Percentiles rank a stretch among this genome's conserved stretches.
phyloP scores from a whole-genome alignment of 1,139 yeast species.

The Kodamaea plutei region DNA sequence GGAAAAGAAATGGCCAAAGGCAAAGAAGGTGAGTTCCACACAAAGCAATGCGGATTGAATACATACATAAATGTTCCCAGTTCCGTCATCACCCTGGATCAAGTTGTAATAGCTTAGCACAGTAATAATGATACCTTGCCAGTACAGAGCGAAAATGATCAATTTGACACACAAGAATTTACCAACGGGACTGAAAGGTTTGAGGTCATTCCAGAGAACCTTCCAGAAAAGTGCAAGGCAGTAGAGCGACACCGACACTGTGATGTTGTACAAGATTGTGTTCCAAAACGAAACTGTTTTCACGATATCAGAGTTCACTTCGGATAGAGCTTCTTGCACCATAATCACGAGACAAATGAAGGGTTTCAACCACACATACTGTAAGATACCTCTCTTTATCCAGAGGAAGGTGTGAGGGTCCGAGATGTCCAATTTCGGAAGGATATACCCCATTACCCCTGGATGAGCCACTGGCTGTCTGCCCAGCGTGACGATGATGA shows the following conservation, averaged over 20 bases:
- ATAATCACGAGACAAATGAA: slow-evolving; percentile 58
- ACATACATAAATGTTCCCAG: slow-evolving; percentile 45
- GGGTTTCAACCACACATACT: slow-evolving; percentile 95
- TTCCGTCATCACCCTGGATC: slow-evolving; percentile 26
- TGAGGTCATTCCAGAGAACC: slow-evolving; percentile 70
- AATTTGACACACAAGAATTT: slow-evolving; percentile 90
- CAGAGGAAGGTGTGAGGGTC: slow-evolving; percentile 77
- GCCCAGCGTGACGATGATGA: slow-evolving; percentile 70
- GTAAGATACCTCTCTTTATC: slow-evolving; percentile 83
- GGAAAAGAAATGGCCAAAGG: slow-evolving; percentile 83
- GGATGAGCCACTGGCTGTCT: slow-evolving; percentile 74
- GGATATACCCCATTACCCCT: slow-evolving; percentile 45
- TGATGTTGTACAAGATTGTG: slow-evolving; percentile 67
- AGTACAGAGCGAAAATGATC: slow-evolving; percentile 91
- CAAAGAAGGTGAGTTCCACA: slow-evolving; percentile 80
- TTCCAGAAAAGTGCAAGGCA: slow-evolving; percentile 91
- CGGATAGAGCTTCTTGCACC: slow-evolving; percentile 47
- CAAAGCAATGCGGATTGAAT: slow-evolving; percentile 81
- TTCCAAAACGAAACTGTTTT: slow-evolving; percentile 60
- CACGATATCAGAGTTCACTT: slow-evolving; percentile 47
- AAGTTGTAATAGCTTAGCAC: slow-evolving; percentile 54
- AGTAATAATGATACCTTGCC: slow-evolving; percentile 84
- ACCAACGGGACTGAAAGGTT: slow-evolving; percentile 82
- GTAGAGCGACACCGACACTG: slow-evolving; percentile 79
- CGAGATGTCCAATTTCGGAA: slow-evolving; percentile 70